These are phyloP conservation scores for Calonectria pteridis DNA, from an alignment of 2,329 filamentous ascomycete species.

Conservation along the genomic window DNA sequence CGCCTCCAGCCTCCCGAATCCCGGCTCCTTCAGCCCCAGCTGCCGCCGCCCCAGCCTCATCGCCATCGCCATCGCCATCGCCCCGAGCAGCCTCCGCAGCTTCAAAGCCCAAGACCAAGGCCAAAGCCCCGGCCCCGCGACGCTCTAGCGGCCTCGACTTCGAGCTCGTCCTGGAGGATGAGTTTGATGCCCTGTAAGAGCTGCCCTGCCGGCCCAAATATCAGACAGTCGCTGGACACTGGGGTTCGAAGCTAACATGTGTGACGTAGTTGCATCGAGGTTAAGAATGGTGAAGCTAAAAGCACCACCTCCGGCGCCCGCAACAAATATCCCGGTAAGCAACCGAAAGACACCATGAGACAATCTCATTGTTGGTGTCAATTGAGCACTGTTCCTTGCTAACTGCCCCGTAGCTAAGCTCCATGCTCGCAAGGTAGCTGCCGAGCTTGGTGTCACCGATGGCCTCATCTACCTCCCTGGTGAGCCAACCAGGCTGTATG, in stretches of 20 bases:
- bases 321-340: constrained; percentile 55
- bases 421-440: constrained; percentile 68
- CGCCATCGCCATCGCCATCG: neutral
- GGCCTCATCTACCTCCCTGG: constrained; percentile 70
- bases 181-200: constrained; percentile 68
- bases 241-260: constrained; percentile 11
- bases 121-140: neutral
- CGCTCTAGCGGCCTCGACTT: constrained; percentile 31
- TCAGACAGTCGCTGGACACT: neutral
- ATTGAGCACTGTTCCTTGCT: neutral
- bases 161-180: constrained; percentile 61
- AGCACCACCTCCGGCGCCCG: constrained; percentile 23
- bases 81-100: neutral
- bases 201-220: neutral
- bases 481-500: constrained; percentile 62
- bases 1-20: constrained; percentile 4
- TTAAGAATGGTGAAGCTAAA: constrained; percentile 44
- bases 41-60: neutral
- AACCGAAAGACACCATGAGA: neutral
- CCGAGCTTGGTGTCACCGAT: constrained; percentile 60
- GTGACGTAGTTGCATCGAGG: constrained; percentile 52
- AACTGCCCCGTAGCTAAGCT: constrained; percentile 58
- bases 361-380: neutral
- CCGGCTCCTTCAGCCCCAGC: constrained; percentile 10
- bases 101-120: neutral